These are phyloP conservation scores for Parietaria judaica DNA, from an alignment of 306 rosid species.

Conservation along the genomic window DNA sequence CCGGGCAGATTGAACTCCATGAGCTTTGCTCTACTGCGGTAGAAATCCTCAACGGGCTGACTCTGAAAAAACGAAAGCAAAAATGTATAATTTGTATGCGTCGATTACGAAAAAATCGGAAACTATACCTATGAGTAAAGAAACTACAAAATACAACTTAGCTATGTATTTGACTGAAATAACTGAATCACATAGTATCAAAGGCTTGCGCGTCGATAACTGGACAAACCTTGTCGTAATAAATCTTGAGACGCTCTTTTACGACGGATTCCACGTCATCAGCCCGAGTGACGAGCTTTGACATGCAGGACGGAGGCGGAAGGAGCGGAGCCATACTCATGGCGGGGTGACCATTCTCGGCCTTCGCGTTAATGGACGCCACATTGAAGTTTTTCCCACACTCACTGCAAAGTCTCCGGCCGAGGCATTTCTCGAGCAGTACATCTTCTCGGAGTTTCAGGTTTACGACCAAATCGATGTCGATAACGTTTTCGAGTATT, in stretches of 20 bases:
- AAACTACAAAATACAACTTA: too few species aligned
- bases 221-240: conserved; percentile 60
- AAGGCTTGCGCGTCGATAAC: neutral
- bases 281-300: conserved; percentile 70
- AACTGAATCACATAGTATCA: too few species aligned
- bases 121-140: too few species aligned
- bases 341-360: conserved; percentile 58
- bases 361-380: conserved; percentile 69
- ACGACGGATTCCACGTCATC: conserved; percentile 78
- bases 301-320: conserved; percentile 77
- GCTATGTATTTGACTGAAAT: too few species aligned
- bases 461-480: conserved; percentile 85
- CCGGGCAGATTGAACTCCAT: conserved; percentile 95
- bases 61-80: conserved; percentile 40
- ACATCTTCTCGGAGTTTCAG: conserved; percentile 86
- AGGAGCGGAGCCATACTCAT: conserved; percentile 91
- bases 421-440: conserved; percentile 85
- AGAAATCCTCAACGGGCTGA: conserved; percentile 79
- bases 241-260: conserved; percentile 72
- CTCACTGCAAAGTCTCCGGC: conserved; percentile 77
- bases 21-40: conserved; percentile 62
- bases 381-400: conserved; percentile 79
- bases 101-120: neutral
- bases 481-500: conserved; percentile 78
- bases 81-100: neutral